These are phyloP conservation scores for Oryza punctata DNA, from an alignment of 176 grass and related monocot species.

Conservation along the genomic window DNA sequence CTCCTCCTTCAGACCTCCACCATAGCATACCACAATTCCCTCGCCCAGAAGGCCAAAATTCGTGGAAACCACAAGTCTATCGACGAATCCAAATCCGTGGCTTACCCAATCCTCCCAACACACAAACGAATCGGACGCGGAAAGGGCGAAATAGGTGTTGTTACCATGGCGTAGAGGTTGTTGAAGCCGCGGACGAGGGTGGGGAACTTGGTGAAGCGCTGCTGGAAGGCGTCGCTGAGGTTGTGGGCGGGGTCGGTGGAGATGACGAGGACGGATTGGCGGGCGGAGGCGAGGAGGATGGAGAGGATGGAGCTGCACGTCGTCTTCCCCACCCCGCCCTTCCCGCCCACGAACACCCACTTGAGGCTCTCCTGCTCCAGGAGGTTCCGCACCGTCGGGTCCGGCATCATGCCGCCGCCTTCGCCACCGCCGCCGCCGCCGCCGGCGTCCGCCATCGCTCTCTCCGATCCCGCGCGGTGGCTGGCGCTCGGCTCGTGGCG, in stretches of 20 bases:
- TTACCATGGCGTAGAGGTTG: conserved; percentile 99
- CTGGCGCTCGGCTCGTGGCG: neutral
- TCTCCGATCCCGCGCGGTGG: conserved; percentile 10
- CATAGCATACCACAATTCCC: too few relatives aligned
- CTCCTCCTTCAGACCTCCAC: too few relatives aligned
- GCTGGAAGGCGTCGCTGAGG: conserved; percentile 98
- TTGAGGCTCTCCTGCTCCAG: conserved; percentile 90
- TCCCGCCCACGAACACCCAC: conserved; percentile 99
- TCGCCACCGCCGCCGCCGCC: neutral
- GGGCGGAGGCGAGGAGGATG: conserved; percentile 79
- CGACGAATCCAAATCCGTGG: too few relatives aligned
- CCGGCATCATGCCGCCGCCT: conserved; percentile 40
- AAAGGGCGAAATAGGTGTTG: too few relatives aligned
- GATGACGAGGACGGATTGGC: conserved; percentile 93
- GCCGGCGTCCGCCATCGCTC: neutral
- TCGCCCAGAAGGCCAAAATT: too few relatives aligned
- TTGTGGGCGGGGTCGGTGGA: conserved; percentile 99
- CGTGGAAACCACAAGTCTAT: too few relatives aligned
- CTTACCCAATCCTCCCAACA: too few relatives aligned
- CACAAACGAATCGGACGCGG: too few relatives aligned
- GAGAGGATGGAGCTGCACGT: conserved; percentile 97
- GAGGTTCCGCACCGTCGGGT: conserved; percentile 83
- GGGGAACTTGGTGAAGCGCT: conserved; percentile 99
- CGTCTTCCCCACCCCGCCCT: conserved; percentile 98
- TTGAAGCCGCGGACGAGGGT: conserved; percentile 94